phyloP scores from a whole-genome alignment of 2,329 filamentous ascomycete genomes.

The Nigrograna mackinnonii region DNA sequence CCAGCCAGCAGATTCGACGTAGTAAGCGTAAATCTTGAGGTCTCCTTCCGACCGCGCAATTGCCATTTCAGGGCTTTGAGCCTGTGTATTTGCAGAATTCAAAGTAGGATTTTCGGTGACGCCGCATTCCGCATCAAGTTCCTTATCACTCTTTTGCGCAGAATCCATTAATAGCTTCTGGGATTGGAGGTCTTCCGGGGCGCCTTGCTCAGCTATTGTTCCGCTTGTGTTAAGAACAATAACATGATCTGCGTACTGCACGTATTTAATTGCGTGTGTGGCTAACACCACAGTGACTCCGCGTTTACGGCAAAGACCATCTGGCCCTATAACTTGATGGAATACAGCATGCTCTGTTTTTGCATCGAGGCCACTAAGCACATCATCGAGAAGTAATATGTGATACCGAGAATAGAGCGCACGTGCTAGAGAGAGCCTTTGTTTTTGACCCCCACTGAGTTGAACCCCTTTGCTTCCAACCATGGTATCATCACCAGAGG shows the following conservation, averaged over 20 bases:
- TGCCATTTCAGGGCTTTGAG: no score
- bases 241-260: conserved; percentile 44
- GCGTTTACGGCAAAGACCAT: conserved; percentile 44
- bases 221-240: conserved; percentile 39
- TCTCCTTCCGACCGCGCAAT: no score
- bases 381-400: conserved; percentile 51
- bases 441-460: conserved; percentile 54
- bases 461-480: conserved; percentile 52
- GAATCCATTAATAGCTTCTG: no score
- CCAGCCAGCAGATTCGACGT: conserved; percentile 18
- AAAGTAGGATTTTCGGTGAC: no score
- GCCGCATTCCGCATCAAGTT: no score
- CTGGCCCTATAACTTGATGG: conserved; percentile 42
- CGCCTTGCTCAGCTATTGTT: conserved; percentile 39
- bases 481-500: conserved; percentile 36
- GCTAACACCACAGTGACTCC: conserved; percentile 19
- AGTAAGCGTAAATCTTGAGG: conserved; percentile 20
- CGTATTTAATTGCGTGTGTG: conserved; percentile 14
- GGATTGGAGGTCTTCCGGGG: conserved; percentile 41
- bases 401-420: conserved; percentile 51
- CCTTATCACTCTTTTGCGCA: no score
- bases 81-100: no score
- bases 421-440: conserved; percentile 52
- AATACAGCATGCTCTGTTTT: conserved; percentile 51
- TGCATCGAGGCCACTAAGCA: conserved; percentile 51